Evolutionary conservation across 176 grass and related monocot species (phyloP).

Genomic region (Cocos nucifera): DNA sequence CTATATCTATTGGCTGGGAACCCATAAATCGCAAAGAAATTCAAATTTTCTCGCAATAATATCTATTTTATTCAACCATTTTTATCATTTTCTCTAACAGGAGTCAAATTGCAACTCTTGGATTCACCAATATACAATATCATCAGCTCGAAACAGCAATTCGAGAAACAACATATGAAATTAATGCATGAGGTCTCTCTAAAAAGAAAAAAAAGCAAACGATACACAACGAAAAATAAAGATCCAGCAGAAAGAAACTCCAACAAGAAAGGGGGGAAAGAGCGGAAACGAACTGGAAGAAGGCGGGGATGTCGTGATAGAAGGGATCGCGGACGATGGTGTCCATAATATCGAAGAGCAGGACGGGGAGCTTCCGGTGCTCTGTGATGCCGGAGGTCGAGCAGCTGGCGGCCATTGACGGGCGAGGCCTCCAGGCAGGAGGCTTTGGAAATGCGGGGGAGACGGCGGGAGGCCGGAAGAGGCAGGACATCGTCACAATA

Average conservation of each 20-base stretch:
- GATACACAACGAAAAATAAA: background rate
- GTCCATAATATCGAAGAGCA: constrained; percentile 95
- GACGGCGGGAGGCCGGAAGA: too few relatives aligned
- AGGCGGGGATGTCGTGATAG: constrained; percentile 76
- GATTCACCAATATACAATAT: background rate
- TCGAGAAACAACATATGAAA: background rate
- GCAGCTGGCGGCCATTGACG: too few relatives aligned
- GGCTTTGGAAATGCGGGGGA: too few relatives aligned
- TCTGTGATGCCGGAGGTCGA: too few relatives aligned
- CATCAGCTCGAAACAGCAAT: background rate
- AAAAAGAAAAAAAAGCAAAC: background rate
- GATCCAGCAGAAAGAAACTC: background rate
- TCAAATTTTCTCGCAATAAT: too few relatives aligned
- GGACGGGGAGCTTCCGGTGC: constrained; percentile 47
- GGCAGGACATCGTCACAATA: too few relatives aligned
- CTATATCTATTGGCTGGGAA: background rate
- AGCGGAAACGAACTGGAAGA: constrained; percentile 57
- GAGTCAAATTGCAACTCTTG: background rate
- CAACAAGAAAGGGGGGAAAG: background rate
- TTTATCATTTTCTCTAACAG: background rate
- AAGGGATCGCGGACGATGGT: constrained; percentile 88
- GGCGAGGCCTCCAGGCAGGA: too few relatives aligned
- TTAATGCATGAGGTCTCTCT: background rate
- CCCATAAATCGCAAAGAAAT: background rate
- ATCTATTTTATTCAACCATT: too few relatives aligned